Conservation (phyloP, 78 protist species). For the Polysphondylium violaceum region DNA sequence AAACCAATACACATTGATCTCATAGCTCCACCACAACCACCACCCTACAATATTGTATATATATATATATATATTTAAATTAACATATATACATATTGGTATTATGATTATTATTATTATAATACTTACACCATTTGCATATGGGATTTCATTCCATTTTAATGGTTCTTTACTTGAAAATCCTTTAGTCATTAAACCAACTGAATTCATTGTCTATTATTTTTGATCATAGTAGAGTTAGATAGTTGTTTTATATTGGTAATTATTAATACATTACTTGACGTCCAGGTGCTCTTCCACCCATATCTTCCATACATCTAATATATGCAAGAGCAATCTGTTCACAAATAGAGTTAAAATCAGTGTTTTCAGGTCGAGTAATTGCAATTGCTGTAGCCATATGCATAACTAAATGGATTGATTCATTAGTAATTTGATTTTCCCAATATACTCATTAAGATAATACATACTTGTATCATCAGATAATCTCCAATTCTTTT, state of each 20-base stretch:
- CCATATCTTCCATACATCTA: slow-evolving; percentile 81
- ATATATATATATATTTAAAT: not conserved
- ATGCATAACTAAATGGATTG: slow-evolving; percentile 71
- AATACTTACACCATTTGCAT: slow-evolving; percentile 15
- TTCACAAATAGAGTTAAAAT: slow-evolving; percentile 49
- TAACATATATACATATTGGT: no score
- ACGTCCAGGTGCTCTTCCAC: slow-evolving; percentile 78
- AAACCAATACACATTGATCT: slow-evolving; percentile 89
- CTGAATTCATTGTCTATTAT: slow-evolving; percentile 12
- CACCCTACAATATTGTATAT: not conserved
- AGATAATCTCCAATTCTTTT: slow-evolving; percentile 78
- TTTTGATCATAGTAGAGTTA: no score
- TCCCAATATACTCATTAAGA: not conserved
- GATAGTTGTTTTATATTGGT: no score
- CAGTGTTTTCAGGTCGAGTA: not conserved
- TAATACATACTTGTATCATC: slow-evolving; percentile 69
- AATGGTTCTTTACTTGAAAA: not conserved
- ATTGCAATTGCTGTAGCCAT: slow-evolving; percentile 85
- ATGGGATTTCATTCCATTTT: slow-evolving; percentile 72
- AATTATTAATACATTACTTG: no score
- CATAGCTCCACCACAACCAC: slow-evolving; percentile 93
- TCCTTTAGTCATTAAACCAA: slow-evolving; percentile 28
- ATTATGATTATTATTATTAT: no score
- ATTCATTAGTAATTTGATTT: not conserved
- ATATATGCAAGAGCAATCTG: slow-evolving; percentile 70